Evolutionary conservation across 2,329 filamentous ascomycete genomes (phyloP).

Genomic region (Scytalidium sp.): DNA sequence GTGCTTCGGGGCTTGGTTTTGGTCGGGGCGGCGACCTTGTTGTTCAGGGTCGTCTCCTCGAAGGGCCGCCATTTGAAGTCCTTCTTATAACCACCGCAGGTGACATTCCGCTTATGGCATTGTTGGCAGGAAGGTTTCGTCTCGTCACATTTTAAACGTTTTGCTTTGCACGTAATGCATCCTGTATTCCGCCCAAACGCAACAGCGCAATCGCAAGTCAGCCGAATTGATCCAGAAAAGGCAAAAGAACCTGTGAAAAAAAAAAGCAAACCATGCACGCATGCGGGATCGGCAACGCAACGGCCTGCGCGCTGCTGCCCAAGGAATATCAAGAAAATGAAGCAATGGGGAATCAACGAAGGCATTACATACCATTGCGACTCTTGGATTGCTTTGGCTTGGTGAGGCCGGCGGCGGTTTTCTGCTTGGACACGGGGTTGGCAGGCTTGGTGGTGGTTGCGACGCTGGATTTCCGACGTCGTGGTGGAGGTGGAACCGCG

Average conservation of each 20-base stretch:
- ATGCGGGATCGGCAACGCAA: too few species aligned
- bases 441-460: slow-evolving; percentile 10
- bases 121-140: slow-evolving; percentile 66
- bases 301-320: too few species aligned
- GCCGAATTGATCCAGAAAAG: background rate
- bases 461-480: slow-evolving; percentile 19
- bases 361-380: slow-evolving; percentile 60
- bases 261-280: background rate
- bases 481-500: slow-evolving; percentile 18
- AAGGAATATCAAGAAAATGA: too few species aligned
- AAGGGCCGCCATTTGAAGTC: slow-evolving; percentile 74
- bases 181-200: slow-evolving; percentile 41
- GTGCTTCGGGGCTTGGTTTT: slow-evolving; percentile 13
- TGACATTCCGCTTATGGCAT: slow-evolving; percentile 61
- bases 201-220: slow-evolving; percentile 7
- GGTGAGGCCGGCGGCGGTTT: slow-evolving; percentile 30
- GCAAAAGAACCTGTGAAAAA: background rate
- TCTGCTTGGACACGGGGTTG: slow-evolving; percentile 15
- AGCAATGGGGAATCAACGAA: too few species aligned
- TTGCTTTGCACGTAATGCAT: slow-evolving; percentile 71
- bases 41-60: slow-evolving; percentile 56
- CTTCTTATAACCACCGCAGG: slow-evolving; percentile 70
- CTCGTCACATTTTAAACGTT: slow-evolving; percentile 72
- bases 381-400: slow-evolving; percentile 74
- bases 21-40: slow-evolving; percentile 31